A percentile compares a stretch with the other conserved stretches of the same genome.
Evolutionary conservation across 257 asterid species (phyloP).

Genomic region (Ligustrum vulgare): DNA sequence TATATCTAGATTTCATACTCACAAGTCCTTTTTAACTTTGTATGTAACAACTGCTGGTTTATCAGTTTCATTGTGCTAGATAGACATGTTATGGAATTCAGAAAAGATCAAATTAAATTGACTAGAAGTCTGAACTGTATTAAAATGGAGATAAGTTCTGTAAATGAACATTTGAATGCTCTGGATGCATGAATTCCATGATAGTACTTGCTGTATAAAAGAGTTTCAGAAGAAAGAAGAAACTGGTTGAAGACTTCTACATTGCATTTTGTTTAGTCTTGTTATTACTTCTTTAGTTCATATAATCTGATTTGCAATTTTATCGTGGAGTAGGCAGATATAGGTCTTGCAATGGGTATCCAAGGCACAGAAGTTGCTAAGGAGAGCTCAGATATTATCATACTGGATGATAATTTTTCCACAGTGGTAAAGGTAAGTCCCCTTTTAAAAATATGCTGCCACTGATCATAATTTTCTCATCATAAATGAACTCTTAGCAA

Average conservation of each 20-base stretch:
- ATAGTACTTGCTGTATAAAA: conserved; percentile 1
- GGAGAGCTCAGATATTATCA: conserved; percentile 97
- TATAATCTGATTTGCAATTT: conserved; percentile 19
- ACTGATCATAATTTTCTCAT: not conserved
- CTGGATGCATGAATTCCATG: not conserved
- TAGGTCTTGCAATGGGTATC: conserved; percentile 99
- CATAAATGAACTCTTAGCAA: not conserved
- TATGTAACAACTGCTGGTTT: not conserved
- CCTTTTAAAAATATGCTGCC: conserved; percentile 7
- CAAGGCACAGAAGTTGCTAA: conserved; percentile 98
- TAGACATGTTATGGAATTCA: not conserved
- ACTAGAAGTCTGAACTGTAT: conserved; percentile 1
- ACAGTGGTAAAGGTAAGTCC: conserved; percentile 89
- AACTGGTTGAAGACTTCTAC: conserved; percentile 8
- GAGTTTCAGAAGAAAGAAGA: not conserved
- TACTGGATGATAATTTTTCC: conserved; percentile 89
- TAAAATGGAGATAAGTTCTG: conserved; percentile 2
- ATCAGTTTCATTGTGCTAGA: conserved; percentile 3
- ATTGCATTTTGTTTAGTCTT: not conserved
- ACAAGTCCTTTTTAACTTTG: not conserved
- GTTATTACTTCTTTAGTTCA: conserved; percentile 3
- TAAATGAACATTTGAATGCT: conserved; percentile 10
- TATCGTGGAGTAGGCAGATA: conserved; percentile 69
- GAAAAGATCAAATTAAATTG: not conserved
- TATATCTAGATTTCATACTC: not conserved